phyloP scores from a whole-genome alignment of 441 rosid genomes.

The Geranium incanum region DNA sequence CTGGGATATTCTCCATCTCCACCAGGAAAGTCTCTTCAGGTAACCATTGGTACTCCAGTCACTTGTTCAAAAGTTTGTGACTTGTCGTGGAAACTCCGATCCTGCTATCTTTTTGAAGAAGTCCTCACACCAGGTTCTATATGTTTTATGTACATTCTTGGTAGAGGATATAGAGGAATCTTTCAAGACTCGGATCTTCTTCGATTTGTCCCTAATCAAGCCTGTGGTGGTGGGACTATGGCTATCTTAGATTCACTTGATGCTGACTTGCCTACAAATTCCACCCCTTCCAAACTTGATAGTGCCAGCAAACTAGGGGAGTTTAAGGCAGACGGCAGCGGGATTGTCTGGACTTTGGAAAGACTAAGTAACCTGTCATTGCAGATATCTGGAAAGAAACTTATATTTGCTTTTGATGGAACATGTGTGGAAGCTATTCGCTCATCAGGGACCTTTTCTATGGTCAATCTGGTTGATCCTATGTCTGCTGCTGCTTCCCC shows the following conservation, averaged over 20 bases:
- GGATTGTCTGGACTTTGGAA: slow-evolving; percentile 98
- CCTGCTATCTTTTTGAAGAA: slow-evolving; percentile 99
- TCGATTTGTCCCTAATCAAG: slow-evolving; percentile 97
- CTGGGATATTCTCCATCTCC: slow-evolving; percentile 99
- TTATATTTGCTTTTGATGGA: slow-evolving; percentile 98
- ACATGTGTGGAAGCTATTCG: slow-evolving; percentile 81
- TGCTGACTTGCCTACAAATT: slow-evolving; percentile 59
- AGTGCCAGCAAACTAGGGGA: slow-evolving; percentile 66
- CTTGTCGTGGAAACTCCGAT: slow-evolving; percentile 88
- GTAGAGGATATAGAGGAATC: slow-evolving; percentile 97
- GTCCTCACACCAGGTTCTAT: slow-evolving; percentile 95
- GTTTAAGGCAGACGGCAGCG: slow-evolving; percentile 91
- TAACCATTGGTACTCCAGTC: slow-evolving; percentile 80
- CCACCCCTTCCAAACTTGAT: slow-evolving; percentile 63
- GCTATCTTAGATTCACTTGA: slow-evolving; percentile 94
- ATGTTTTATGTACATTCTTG: slow-evolving; percentile 98
- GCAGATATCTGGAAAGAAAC: slow-evolving; percentile 97
- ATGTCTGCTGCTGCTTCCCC: slow-evolving; percentile 99
- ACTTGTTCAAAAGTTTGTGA: slow-evolving; percentile 76
- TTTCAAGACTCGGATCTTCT: slow-evolving; percentile 94
- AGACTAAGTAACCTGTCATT: slow-evolving; percentile 74
- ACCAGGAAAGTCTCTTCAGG: slow-evolving; percentile 91
- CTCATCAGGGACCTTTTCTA: slow-evolving; percentile 68
- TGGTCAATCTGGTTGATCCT: slow-evolving; percentile 99
- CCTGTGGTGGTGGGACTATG: slow-evolving; percentile 99